These are phyloP conservation scores for Pleurotus salmoneostramineus DNA, from an alignment of 768 basidiomycete genomes.

Conservation along the genomic window DNA sequence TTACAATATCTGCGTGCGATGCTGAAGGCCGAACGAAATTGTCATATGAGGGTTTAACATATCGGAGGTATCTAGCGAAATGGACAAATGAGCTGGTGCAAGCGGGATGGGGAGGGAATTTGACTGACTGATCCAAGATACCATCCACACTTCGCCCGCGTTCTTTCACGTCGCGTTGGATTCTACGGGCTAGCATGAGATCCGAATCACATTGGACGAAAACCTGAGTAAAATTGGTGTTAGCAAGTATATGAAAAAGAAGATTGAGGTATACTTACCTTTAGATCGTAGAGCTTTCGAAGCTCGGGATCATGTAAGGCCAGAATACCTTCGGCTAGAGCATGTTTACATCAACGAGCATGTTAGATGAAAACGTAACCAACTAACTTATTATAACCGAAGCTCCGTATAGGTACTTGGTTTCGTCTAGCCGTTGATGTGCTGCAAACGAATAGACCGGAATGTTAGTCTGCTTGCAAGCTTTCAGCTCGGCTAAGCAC, in stretches of 20 bases:
- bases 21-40: conserved; percentile 90
- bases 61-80: conserved; percentile 73
- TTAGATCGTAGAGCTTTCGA: conserved; percentile 85
- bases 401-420: conserved; percentile 90
- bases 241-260: background rate
- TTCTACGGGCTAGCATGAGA: conserved; percentile 93
- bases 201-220: conserved; percentile 95
- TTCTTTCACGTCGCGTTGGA: conserved; percentile 84
- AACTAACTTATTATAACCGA: conserved; percentile 79
- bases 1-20: conserved; percentile 84
- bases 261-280: conserved; percentile 40
- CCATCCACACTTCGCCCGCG: conserved; percentile 84
- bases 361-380: background rate
- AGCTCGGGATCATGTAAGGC: conserved; percentile 77
- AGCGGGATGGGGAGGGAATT: background rate
- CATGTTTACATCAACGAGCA: background rate
- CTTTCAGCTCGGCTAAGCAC: conserved; percentile 85
- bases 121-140: conserved; percentile 78
- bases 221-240: conserved; percentile 36
- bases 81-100: background rate
- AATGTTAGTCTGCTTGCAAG: conserved; percentile 80
- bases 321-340: conserved; percentile 86
- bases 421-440: conserved; percentile 79
- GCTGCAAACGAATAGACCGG: conserved; percentile 92
- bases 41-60: conserved; percentile 93